Base-by-base conservation (phyloP, 148 eudicot species). In the Persicaria tinctoria region DNA sequence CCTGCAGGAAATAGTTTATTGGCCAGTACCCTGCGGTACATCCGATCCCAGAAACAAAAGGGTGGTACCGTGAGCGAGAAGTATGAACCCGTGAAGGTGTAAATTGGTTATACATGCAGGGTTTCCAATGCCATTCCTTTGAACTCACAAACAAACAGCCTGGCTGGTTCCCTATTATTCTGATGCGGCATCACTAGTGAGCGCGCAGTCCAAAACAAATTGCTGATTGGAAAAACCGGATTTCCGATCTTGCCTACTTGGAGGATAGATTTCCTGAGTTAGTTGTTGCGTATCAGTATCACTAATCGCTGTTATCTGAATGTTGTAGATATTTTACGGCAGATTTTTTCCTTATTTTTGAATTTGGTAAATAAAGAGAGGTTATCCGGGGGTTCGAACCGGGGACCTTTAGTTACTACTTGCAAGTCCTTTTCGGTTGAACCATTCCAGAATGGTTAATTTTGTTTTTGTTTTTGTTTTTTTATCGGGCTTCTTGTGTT, bases 21-120 rank as follows among this genome's bases (percentile, higher is more conserved):
- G 51, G 87, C 96, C 23, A 96, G 89, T 72, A 92, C 99, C 70
- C 48, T 90, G 79, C 89, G 94, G 73, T 96, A 92, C 80, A 89
- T 96, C 68, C 91, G 91, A 84, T 92, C 89, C 83, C 99, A 96
- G 74, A 96, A 92, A 84, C 97, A 92, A 81, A 96, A 96, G 78
- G 99, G 99, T 41, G 99, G 99, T 45, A 86, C 93, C 7, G 84
- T 89, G 55, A 90, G 90, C 49, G 97, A 92, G 80, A 89, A 86
- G 78, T 96, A 92, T 12, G 91, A 89, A 72, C 81, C 87, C 69
- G 86, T 96, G 74, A 89, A 83, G 68, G 85, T 84, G 71, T 87
- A 76, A 85, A 46, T 46, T 32, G 41, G 41, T 17, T 12, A 16
- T 11, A 50, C 6, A 8, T 50, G 53, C 53, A 3, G 11, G 9